Evolutionary conservation across 2,329 filamentous ascomycete genomes (phyloP), one percentile per base, ranked within the genome.

Genomic region (Hypomyces rosellus): DNA sequence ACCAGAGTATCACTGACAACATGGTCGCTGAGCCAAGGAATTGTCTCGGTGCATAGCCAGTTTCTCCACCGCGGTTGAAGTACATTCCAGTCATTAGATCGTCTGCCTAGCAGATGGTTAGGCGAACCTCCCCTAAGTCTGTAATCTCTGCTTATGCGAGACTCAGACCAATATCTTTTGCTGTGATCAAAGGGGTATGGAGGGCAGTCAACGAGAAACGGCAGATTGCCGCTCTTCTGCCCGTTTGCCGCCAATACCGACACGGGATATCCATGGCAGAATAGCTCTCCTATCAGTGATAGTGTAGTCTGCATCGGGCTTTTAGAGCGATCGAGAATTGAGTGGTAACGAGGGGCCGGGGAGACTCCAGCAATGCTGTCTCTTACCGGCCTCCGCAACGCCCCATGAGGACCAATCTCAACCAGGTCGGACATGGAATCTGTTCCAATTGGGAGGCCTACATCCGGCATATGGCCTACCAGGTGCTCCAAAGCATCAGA

Each of bases 11-110:
- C 59, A 2, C 66, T 60, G 1, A 79, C 52, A 16, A 60, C 61
- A 53, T 80, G 74, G 41, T 75, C 70, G 0, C 55, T 54, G 2
- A 77, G 48, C 76, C 76, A 80, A 0, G 71, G 67, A 0, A 68
- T 51, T 2, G 39, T 20, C 40, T 52, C 51, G 2, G 57, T 30
- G 8, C 49, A 41, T 2, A 64, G 37, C 11, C 57, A 34, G 37
- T 60, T 58, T 25, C 59, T 49, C 70, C 72, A 80, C 0, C 53
- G 46, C 0, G 72, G 71, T 9, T 69, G 57, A 53, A 7, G 59
- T 51, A 34, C 60, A 60, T 50, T 71, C 69, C 22, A 59, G 48
- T 22, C 56, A 2, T 53, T 38, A 1, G 61, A 49, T 2, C 63
- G 62, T 2, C 40, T 36, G 9, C 68, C 68, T 0, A 70, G 50